phyloP scores from a whole-genome alignment of 2,329 filamentous ascomycete species.

The Leptographium procerum region DNA sequence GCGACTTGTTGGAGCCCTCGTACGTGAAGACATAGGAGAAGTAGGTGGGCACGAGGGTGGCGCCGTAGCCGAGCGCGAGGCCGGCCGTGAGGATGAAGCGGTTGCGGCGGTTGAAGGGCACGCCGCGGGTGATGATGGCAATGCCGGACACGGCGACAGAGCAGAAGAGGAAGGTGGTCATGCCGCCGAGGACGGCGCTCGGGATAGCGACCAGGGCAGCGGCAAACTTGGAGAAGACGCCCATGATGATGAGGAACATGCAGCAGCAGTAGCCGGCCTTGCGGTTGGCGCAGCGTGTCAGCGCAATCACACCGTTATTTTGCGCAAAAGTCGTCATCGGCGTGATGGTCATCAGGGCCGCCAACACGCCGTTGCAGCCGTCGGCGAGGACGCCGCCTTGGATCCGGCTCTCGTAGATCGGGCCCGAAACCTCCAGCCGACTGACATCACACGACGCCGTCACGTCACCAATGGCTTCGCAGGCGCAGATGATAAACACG shows the following conservation, averaged over 20 bases:
- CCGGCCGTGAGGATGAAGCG: slow-evolving; percentile 72
- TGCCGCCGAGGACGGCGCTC: slow-evolving; percentile 51
- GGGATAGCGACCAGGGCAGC: slow-evolving; percentile 70
- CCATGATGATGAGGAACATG: slow-evolving; percentile 69
- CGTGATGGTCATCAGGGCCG: slow-evolving; percentile 67
- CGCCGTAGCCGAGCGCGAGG: slow-evolving; percentile 61
- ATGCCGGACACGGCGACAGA: slow-evolving; percentile 69
- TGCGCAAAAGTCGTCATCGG: slow-evolving; percentile 74
- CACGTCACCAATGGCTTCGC: slow-evolving; percentile 71
- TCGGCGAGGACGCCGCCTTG: slow-evolving; percentile 72
- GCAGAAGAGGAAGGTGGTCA: slow-evolving; percentile 72
- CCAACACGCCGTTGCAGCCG: slow-evolving; percentile 62
- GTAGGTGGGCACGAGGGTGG: slow-evolving; percentile 55
- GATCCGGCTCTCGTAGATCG: slow-evolving; percentile 62
- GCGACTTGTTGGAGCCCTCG: slow-evolving; percentile 50
- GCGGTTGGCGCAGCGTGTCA: slow-evolving; percentile 72
- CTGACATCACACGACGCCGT: slow-evolving; percentile 75
- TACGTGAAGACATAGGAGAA: slow-evolving; percentile 66
- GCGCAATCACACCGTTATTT: slow-evolving; percentile 75
- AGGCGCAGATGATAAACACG: slow-evolving; percentile 61
- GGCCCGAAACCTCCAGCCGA: slow-evolving; percentile 60
- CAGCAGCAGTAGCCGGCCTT: slow-evolving; percentile 70
- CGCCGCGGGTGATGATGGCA: slow-evolving; percentile 57
- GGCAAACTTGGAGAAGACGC: slow-evolving; percentile 73
- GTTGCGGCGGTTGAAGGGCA: slow-evolving; percentile 67